Evolutionary conservation across 352 stramenopile genomes (phyloP), one percentile per base, ranked within the genome.

Genomic region (Thraustotheca clavata): DNA sequence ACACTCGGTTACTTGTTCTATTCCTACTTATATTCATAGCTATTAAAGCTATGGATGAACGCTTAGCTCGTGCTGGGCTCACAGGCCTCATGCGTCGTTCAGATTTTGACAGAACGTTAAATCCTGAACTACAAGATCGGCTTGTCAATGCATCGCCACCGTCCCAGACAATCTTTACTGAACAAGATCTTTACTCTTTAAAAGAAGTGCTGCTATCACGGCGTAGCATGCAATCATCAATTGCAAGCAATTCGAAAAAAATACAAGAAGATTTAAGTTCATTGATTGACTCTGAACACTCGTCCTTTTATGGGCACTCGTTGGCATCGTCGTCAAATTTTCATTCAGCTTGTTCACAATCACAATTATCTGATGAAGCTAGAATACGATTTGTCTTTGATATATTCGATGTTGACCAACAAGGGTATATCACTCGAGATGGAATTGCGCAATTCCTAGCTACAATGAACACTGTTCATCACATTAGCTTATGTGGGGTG

Each of bases 331-430:
- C 43, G 43, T 52, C 43, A 9, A 11, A 35, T 24, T 31, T 52
- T 11, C 43, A 35, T 31, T 35, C 43, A 7, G 43, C 43, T 24
- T 52, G 43, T 31, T 18, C 43, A 31, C 43, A 52, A 18, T 26
- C 11, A 11, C n/a, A 9, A 31, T 31, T 52, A 24, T 52, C 43
- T 24, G 71, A 78, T 36, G 69, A 88, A 18, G 73, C 75, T 22
- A 85, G 84, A 48, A 75, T 73, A 49, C 73, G 80, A 16, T 87
- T 86, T 63, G 67, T 89, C 2, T 89, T 87, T 36, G 78, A 87
- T 18, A 70, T 84, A 39, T 86, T 89, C 22, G 78, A 89, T 54
- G 63, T 79, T 12, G 71, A 83, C 38, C 67, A 71, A 31, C 49
- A 49, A 3, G 77, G 77, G 1, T 68, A 83, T 2, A 50, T 89